Base-by-base conservation (phyloP, 257 asterid species). In the Pogostemon cablin region DNA sequence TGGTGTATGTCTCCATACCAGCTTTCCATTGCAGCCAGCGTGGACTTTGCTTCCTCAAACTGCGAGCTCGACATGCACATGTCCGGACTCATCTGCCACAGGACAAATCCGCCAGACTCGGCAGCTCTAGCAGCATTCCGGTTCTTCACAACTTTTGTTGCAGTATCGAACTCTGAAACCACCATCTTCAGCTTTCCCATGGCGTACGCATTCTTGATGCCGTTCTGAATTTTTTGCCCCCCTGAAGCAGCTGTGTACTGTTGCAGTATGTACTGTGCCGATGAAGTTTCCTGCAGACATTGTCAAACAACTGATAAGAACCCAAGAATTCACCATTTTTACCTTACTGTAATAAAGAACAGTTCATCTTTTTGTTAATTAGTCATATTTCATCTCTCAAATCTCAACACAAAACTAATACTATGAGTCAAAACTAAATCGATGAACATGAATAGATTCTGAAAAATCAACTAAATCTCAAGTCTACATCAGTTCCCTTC, bases 1-100 rank as follows among this genome's bases (percentile, higher is more conserved):
- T 0, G 97, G 96, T 0, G 97, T 93, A 78, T 93, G 98, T 73
- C 97, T 78, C 98, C 98, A 93, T 0, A 93, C 97, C 3, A 93
- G 86, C 82, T 90, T 90, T 50, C 98, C 97, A 42, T 93, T 93
- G 76, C 98, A 93, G 40, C 98, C 97, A 0, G 98, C 98, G 9
- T 88, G 98, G 43, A 90, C 97, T 72, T 92, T 92, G 84, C 96
- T 90, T 34, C 96, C 97, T 20, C 96, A 97, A 47, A 86, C 97
- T 0, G 96, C 88, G 55, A 92, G 95, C 87, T 93, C 98, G 4
- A 90, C 95, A 72, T 88, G 88, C 97, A 90, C 95, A 85, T 93
- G 55, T 85, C 93, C 0, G 96, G 96, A 74, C 79, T 83, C 98
- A 92, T 92, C 75, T 90, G 98, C 98, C 98, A 93, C 71, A 93